Percentiles rank a stretch among this genome's conserved stretches.
Evolutionary conservation across 2,329 filamentous ascomycete species (phyloP).

Genomic region (Aspergillus caelatus): DNA sequence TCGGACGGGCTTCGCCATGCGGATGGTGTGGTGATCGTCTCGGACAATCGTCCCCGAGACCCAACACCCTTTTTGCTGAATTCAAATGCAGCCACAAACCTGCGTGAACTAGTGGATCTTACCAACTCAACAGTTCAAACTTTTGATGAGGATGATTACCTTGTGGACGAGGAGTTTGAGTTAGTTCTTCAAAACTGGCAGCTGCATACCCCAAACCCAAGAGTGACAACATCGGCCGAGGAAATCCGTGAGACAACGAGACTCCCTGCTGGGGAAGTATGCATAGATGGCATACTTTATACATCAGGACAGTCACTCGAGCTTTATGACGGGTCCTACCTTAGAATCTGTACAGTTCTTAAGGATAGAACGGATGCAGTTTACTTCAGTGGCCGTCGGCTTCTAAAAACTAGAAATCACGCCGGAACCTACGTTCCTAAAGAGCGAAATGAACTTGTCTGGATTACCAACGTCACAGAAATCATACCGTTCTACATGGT

Average conservation of each 20-base stretch:
- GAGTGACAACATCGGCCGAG: neutral
- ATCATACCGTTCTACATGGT: conserved; percentile 49
- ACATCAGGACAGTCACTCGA: conserved; percentile 38
- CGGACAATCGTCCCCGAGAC: neutral
- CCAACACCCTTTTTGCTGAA: neutral
- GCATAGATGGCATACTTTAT: conserved; percentile 27
- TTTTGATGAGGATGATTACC: conserved; percentile 26
- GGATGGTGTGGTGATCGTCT: neutral
- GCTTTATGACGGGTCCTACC: conserved; percentile 42
- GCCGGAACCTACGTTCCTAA: conserved; percentile 37
- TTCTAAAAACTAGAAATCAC: conserved; percentile 36
- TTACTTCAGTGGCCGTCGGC: conserved; percentile 43
- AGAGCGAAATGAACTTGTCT: conserved; percentile 50
- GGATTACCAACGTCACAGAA: conserved; percentile 42
- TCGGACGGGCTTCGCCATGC: neutral
- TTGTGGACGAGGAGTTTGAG: conserved; percentile 30
- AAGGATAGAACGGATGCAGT: conserved; percentile 25
- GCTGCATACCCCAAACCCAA: neutral
- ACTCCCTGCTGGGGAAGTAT: conserved; percentile 19
- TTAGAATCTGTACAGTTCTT: conserved; percentile 44
- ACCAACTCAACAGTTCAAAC: neutral
- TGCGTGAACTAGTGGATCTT: neutral
- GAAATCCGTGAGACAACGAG: neutral
- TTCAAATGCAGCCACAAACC: neutral
- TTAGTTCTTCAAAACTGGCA: conserved; percentile 16